A percentile compares a stretch with the other conserved stretches of the same genome.
phyloP scores from a whole-genome alignment of 164 flowering plant genomes.

The Sextonia rubra region DNA sequence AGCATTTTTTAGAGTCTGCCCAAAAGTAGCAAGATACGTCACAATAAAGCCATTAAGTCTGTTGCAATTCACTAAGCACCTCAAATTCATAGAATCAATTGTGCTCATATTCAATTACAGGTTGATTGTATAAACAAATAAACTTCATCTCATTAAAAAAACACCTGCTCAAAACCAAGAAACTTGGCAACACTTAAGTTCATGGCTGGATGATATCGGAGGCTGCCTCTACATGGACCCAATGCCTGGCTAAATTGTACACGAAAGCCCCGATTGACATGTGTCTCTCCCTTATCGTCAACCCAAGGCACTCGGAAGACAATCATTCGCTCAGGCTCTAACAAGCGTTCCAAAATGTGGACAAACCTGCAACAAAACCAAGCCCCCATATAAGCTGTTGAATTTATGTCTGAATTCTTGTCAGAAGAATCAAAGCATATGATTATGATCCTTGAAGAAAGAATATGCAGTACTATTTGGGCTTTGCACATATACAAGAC shows the following conservation, averaged over 20 bases:
- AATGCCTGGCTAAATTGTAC: constrained; percentile 88
- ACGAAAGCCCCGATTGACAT: constrained; percentile 89
- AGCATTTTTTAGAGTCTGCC: constrained; percentile 88
- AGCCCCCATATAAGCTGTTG: neutral
- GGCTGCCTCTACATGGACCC: constrained; percentile 98
- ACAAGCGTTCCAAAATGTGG: constrained; percentile 83
- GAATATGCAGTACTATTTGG: neutral
- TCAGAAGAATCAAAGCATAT: neutral
- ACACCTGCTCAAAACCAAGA: constrained; percentile 94
- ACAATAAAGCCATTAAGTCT: neutral
- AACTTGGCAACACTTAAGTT: constrained; percentile 89
- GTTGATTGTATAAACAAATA: too few species aligned
- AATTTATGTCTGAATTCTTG: too few species aligned
- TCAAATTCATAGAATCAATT: too few species aligned
- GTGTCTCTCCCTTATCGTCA: constrained; percentile 94
- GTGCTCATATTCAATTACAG: too few species aligned
- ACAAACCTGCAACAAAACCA: constrained; percentile 62
- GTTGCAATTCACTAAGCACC: neutral
- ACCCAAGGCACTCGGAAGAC: constrained; percentile 97
- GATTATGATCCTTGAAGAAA: neutral
- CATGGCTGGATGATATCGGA: constrained; percentile 88
- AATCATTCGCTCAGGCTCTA: constrained; percentile 92
- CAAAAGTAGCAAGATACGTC: constrained; percentile 7
- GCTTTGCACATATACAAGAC: neutral
- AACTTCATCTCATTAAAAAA: neutral